These are phyloP conservation scores for Candida broadrunensis DNA, from an alignment of 805 yeast species.

Conservation along the genomic window DNA sequence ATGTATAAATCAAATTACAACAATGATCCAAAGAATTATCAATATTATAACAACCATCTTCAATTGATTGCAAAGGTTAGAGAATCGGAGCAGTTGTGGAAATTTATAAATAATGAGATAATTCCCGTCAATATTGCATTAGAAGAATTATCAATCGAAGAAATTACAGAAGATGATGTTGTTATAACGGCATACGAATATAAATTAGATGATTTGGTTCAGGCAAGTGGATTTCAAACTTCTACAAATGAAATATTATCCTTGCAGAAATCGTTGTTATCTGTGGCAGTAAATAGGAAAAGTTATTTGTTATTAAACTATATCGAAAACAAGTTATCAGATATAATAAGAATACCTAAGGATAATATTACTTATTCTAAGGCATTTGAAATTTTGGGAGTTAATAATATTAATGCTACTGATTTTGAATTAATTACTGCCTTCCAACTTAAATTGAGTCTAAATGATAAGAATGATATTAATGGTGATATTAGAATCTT, in stretches of 20 bases:
- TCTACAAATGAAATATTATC: slow-evolving; percentile 35
- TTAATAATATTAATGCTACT: slow-evolving; percentile 42
- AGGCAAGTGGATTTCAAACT: slow-evolving; percentile 23
- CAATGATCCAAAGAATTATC: slow-evolving; percentile 34
- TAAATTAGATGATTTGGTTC: slow-evolving; percentile 50
- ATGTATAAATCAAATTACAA: slow-evolving; percentile 29
- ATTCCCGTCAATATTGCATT: slow-evolving; percentile 33
- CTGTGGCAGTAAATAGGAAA: slow-evolving; percentile 58
- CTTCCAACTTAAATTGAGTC: slow-evolving; percentile 40
- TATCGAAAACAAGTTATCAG: slow-evolving; percentile 44
- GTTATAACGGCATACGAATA: slow-evolving; percentile 72
- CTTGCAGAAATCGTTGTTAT: slow-evolving; percentile 54
- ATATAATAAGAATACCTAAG: slow-evolving; percentile 11
- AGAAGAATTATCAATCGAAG: slow-evolving; percentile 37
- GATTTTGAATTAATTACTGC: slow-evolving; percentile 56
- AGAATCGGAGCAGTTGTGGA: slow-evolving; percentile 15
- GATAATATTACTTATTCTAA: slow-evolving; percentile 11
- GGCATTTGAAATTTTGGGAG: slow-evolving; percentile 50
- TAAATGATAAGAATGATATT: slow-evolving; percentile 17
- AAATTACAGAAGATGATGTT: slow-evolving; percentile 55
- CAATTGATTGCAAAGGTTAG: slow-evolving; percentile 23
- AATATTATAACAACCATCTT: slow-evolving; percentile 30
- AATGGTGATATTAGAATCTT: slow-evolving; percentile 52
- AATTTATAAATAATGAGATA: slow-evolving; percentile 27
- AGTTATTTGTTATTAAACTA: slow-evolving; percentile 57